Percentiles rank a stretch among this genome's conserved stretches.
Conservation (phyloP, 2,329 filamentous ascomycete species). For the Sporothrix dimorphospora region DNA sequence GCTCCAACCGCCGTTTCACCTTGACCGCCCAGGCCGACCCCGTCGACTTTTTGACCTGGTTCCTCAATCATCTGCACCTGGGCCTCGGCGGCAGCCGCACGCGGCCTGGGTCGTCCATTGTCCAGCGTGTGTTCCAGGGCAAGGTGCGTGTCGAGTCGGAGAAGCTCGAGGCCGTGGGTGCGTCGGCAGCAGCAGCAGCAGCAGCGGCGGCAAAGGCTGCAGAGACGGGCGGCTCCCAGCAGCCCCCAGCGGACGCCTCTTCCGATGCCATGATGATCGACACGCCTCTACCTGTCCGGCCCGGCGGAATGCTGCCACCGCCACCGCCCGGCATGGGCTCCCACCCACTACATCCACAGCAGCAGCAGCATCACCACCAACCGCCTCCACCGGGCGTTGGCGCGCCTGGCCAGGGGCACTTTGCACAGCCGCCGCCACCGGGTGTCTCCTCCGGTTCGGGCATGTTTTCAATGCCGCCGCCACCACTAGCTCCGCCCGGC, state of each 20-base stretch:
- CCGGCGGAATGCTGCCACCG: constrained; percentile 10
- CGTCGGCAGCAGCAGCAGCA: constrained; percentile 29
- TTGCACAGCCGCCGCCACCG: constrained; percentile 23
- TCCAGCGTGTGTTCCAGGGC: constrained; percentile 94
- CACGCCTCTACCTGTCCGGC: background rate
- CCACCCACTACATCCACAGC: background rate
- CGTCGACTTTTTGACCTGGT: constrained; percentile 96
- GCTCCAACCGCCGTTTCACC: constrained; percentile 90
- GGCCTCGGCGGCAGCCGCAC: constrained; percentile 87
- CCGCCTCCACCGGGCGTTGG: background rate
- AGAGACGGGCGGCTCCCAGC: background rate
- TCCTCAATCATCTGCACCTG: constrained; percentile 92
- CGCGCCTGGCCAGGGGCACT: background rate
- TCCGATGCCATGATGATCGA: constrained; percentile 33
- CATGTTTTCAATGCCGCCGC: constrained; percentile 18
- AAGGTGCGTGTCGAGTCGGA: constrained; percentile 91
- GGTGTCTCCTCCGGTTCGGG: constrained; percentile 11
- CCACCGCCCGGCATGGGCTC: constrained; percentile 27
- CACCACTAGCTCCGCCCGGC: constrained; percentile 21
- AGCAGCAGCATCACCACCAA: background rate
- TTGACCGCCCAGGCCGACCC: constrained; percentile 91
- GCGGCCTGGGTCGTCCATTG: constrained; percentile 79
- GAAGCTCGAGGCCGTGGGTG: constrained; percentile 36
- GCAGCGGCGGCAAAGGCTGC: constrained; percentile 22
- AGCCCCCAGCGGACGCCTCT: background rate